Conservation (phyloP, 1,284 basidiomycete species). For the Malassezia sympodialis region DNA sequence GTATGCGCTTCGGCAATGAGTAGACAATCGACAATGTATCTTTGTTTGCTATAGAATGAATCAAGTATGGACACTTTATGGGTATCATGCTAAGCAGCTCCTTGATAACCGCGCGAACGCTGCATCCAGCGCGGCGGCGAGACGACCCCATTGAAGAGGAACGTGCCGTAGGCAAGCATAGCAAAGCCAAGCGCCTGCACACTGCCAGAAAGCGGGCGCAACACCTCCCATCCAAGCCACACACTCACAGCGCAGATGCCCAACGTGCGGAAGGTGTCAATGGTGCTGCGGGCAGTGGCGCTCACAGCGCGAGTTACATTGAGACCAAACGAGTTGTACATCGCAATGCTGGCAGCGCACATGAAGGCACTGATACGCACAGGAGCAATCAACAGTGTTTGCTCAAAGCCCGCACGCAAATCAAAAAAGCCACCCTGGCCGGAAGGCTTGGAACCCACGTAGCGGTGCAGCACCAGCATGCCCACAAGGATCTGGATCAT, state of each 20-base stretch:
- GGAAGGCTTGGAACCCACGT: slow-evolving; percentile 51
- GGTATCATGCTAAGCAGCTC: background rate
- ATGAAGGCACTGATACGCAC: slow-evolving; percentile 69
- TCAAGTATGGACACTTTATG: background rate
- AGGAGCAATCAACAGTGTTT: slow-evolving; percentile 68
- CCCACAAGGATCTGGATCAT: slow-evolving; percentile 63
- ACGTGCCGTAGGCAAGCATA: slow-evolving; percentile 66
- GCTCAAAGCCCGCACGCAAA: slow-evolving; percentile 74
- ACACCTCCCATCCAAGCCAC: slow-evolving; percentile 70
- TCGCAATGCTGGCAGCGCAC: slow-evolving; percentile 57
- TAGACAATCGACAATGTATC: slow-evolving; percentile 11
- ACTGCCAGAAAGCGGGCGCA: slow-evolving; percentile 70
- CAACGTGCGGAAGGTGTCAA: slow-evolving; percentile 90
- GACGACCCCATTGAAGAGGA: slow-evolving; percentile 45
- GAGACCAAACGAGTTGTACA: slow-evolving; percentile 92
- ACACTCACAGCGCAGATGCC: slow-evolving; percentile 57
- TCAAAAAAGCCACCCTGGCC: slow-evolving; percentile 76
- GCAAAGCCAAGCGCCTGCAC: slow-evolving; percentile 81
- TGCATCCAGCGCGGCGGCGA: slow-evolving; percentile 19
- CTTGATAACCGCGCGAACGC: background rate
- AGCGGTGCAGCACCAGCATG: slow-evolving; percentile 61
- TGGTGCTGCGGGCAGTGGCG: slow-evolving; percentile 54
- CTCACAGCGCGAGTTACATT: slow-evolving; percentile 62
- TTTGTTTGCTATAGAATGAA: background rate
- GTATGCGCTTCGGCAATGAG: slow-evolving; percentile 44